Base-by-base conservation (phyloP, 495 filamentous ascomycete species). In the Immersiella caudata region DNA sequence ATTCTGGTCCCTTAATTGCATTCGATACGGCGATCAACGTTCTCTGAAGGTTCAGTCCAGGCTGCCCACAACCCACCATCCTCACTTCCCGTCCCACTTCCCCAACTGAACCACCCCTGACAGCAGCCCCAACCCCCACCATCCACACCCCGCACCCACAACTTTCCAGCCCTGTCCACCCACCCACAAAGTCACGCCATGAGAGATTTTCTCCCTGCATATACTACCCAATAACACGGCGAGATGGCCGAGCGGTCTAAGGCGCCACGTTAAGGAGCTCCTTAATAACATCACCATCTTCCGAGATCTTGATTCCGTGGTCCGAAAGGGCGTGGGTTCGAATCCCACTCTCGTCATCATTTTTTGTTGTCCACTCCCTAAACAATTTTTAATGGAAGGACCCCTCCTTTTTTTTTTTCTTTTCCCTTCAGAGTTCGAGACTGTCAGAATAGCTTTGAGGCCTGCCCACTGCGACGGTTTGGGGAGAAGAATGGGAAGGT, bases 311-410 rank as follows among this genome's bases (percentile, higher is more conserved):
- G 66, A 72, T 76, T 77, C 75, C 73, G 75, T 75, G 69, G 73
- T 77, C 72, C 75, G 71, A 77, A 73, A 75, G 74, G 73, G 74
- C 74, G 75, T 73, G 74, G 73, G 75, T 78, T 75, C 72, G 75
- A 78, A 76, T 76, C 75, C 73, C 72, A 78, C 74, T 76, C 72
- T 77, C 68, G 67, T 75, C 74, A 75, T 46, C 11, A 55, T 22
- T 26, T 55, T 55, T 55, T 55, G 52, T n/a, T 55, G 5, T 46
- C 29, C n/a, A n/a, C 6, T 36, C 33, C 5, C 12, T 12, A 36
- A 36, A 36, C 12, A 6, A 36, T 36, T 36, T 36, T 36, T 36
- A 12, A 36, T 36, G 5, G 33, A 12, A 12, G 33, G 5, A 6
- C 33, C 33, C 33, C 33, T 12, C 12, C 12, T 36, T 12, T 36